Evolutionary conservation across 2,329 filamentous ascomycete genomes (phyloP), one percentile per base, ranked within the genome.

Genomic region (Coleophoma cylindrospora): DNA sequence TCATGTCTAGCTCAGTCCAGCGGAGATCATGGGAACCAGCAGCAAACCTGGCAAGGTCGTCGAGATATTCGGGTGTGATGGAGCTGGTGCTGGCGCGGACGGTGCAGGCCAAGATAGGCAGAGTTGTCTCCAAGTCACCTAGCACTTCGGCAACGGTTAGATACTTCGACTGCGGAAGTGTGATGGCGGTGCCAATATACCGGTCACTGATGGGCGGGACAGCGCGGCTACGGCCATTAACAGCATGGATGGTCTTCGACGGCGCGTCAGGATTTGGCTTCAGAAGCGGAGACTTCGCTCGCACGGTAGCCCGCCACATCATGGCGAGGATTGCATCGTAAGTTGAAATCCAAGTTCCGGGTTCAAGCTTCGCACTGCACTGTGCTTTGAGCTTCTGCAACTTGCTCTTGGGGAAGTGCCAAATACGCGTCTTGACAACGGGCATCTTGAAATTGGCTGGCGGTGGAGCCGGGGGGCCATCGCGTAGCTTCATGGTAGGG

Each of bases 311-410:
- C 33, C 54, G 54, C 61, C 61, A 63, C 33, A 62, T 46, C n/a
- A 61, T 27, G 1, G 56, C 57, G 34, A 62, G 54, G 19, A 63
- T 54, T 22, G 57, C 54, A 49, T 64, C 61, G 51, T 63, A 64
- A 3, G 58, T 63, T n/a, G 57, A 61, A 10, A 62, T 53, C 56
- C 56, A 62, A 13, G 40, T 44, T 21, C 7, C 37, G 14, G 13
- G 27, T 3, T 38, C 40, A 7, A 54, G 49, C 13, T 54, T 49
- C 27, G 9, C 27, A 27, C 27, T 27, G 27, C 27, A 27, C 27
- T 27, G 27, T 8, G 32, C 40, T 50, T 62, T 63, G 32, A 63
- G 54, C 48, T 44, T 34, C 21, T 52, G 50, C 19, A 54, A 46
- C 15, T 54, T 54, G 45, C 51, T 57, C 33, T 48, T 45, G 13